These are phyloP conservation scores for Volvox carteri DNA, from an alignment of 163 green algal genomes.

Conservation along the genomic window DNA sequence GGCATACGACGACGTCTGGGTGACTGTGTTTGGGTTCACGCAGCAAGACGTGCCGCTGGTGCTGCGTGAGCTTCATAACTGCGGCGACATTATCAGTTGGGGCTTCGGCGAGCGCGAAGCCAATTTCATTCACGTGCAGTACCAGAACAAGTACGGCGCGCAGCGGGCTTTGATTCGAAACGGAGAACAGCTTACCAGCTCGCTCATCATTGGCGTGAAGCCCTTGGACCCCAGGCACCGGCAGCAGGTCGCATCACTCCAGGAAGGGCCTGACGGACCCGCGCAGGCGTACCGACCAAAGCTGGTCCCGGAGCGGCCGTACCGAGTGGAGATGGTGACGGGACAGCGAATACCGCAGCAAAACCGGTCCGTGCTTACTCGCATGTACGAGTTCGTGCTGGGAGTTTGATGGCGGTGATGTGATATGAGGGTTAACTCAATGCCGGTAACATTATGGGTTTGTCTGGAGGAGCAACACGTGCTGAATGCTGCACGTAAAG, in stretches of 20 bases:
- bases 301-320: constrained; percentile 62
- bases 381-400: constrained; percentile 73
- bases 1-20: constrained; percentile 76
- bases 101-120: constrained; percentile 73
- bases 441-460: too few relatives aligned
- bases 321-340: constrained; percentile 60
- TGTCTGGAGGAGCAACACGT: too few relatives aligned
- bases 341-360: constrained; percentile 62
- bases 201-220: constrained; percentile 88
- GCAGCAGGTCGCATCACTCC: constrained; percentile 37
- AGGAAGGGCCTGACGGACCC: not conserved
- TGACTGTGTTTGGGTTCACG: constrained; percentile 87
- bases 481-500: too few relatives aligned
- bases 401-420: too few relatives aligned
- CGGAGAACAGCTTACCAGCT: constrained; percentile 77
- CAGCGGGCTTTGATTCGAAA: constrained; percentile 83
- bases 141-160: constrained; percentile 84
- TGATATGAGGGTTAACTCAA: too few relatives aligned
- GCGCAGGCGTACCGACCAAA: constrained; percentile 41
- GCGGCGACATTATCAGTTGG: constrained; percentile 87
- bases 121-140: constrained; percentile 92
- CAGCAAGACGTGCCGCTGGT: constrained; percentile 70
- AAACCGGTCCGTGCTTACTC: constrained; percentile 55
- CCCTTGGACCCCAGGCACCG: constrained; percentile 72
- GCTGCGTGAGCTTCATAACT: constrained; percentile 78